Conservation (phyloP, 108 stramenopile genomes). For the Fistulifera pelliculosa region DNA sequence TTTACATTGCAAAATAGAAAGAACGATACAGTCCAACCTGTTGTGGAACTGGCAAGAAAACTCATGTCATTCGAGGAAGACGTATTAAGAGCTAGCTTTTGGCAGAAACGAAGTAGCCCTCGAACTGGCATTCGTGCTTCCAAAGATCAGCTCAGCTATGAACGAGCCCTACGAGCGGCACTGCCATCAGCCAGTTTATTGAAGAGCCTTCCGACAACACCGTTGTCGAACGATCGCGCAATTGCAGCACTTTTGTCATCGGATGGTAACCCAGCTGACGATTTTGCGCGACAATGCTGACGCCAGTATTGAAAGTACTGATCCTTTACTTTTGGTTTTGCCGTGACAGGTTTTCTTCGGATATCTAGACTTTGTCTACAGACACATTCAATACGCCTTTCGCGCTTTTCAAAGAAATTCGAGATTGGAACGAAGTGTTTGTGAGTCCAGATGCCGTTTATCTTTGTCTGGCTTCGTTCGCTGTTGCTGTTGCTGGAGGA, state of each 20-base stretch:
- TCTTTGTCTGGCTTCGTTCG: constrained; percentile 18
- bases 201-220: not conserved
- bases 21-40: not conserved
- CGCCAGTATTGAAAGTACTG: constrained; percentile 13
- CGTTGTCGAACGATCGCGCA: not conserved
- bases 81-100: constrained; percentile 41
- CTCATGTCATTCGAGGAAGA: constrained; percentile 57
- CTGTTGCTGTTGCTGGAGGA: constrained; percentile 21
- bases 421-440: constrained; percentile 14
- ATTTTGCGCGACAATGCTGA: constrained; percentile 14
- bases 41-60: constrained; percentile 8
- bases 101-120: constrained; percentile 24
- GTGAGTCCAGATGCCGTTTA: constrained; percentile 25
- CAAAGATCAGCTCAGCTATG: no score
- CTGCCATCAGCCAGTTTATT: not conserved
- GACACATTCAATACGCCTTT: not conserved
- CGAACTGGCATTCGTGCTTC: not conserved
- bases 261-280: constrained; percentile 4
- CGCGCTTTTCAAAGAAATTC: not conserved
- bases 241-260: not conserved
- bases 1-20: not conserved
- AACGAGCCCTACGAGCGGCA: not conserved
- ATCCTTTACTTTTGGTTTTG: constrained; percentile 23
- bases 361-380: not conserved
- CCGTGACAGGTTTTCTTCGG: constrained; percentile 27